These are phyloP conservation scores for Eudorina sp. DNA, from an alignment of 139 green algal genomes.

Conservation along the genomic window DNA sequence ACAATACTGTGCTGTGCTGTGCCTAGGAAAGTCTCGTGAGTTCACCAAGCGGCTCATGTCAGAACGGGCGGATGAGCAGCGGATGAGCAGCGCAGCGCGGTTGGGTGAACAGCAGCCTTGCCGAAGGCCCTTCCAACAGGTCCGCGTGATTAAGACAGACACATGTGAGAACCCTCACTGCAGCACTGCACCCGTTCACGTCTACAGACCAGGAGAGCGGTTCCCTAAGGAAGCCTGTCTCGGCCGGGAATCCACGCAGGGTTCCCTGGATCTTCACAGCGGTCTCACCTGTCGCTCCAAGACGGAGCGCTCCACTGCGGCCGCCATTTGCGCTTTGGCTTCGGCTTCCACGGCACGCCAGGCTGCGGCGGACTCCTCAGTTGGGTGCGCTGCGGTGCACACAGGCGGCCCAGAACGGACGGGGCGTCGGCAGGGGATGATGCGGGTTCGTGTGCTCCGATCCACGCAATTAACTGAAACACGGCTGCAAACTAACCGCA, in stretches of 20 bases:
- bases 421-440: neutral
- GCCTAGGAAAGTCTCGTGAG: too few relatives aligned
- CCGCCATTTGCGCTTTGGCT: neutral
- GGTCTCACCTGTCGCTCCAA: conserved; percentile 23
- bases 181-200: neutral
- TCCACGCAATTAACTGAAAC: neutral
- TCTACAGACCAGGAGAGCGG: too few relatives aligned
- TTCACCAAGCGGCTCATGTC: too few relatives aligned
- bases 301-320: neutral
- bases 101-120: too few relatives aligned
- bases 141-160: too few relatives aligned
- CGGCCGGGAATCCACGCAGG: neutral
- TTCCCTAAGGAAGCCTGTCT: neutral
- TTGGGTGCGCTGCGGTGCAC: neutral
- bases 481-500: neutral
- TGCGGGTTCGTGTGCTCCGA: neutral
- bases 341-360: conserved; percentile 5
- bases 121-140: too few relatives aligned
- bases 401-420: neutral
- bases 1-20: neutral
- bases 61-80: neutral
- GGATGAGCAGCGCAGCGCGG: neutral
- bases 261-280: neutral
- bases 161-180: neutral
- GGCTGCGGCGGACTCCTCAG: neutral